These are phyloP conservation scores for Clonostachys rhizophaga DNA, from an alignment of 2,329 filamentous ascomycete species.

Conservation along the genomic window DNA sequence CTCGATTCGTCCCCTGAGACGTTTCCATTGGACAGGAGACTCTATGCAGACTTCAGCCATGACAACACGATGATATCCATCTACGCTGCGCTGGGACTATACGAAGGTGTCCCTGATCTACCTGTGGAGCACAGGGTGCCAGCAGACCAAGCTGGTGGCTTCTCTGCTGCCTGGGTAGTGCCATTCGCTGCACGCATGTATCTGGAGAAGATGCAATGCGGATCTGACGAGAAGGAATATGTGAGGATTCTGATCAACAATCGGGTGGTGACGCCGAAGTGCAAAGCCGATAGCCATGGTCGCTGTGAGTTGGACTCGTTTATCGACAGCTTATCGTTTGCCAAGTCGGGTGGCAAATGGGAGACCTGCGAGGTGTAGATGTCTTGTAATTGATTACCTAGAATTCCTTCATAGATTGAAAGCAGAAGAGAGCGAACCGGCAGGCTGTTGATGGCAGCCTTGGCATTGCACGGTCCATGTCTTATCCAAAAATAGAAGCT, in stretches of 20 bases:
- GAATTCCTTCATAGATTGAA: too few species aligned
- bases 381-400: not conserved
- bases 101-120: conserved; percentile 57
- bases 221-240: conserved; percentile 51
- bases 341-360: conserved; percentile 69
- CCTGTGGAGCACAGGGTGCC: conserved; percentile 44
- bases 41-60: conserved; percentile 91
- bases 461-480: too few species aligned
- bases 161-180: conserved; percentile 72
- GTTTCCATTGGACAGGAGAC: conserved; percentile 63
- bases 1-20: conserved; percentile 62
- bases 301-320: conserved; percentile 67
- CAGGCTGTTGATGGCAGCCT: too few species aligned
- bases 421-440: not conserved
- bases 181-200: conserved; percentile 80
- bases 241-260: conserved; percentile 83
- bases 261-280: conserved; percentile 67
- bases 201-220: conserved; percentile 81
- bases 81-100: conserved; percentile 73
- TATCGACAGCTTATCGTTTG: conserved; percentile 72
- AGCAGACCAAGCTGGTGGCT: conserved; percentile 56
- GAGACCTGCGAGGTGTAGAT: conserved; percentile 42
- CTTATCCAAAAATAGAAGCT: too few species aligned
- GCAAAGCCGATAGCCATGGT: conserved; percentile 64
- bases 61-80: conserved; percentile 83